Conservation (phyloP, 192 early-diverging fungal species). For the Entophlyctis luteolus region DNA sequence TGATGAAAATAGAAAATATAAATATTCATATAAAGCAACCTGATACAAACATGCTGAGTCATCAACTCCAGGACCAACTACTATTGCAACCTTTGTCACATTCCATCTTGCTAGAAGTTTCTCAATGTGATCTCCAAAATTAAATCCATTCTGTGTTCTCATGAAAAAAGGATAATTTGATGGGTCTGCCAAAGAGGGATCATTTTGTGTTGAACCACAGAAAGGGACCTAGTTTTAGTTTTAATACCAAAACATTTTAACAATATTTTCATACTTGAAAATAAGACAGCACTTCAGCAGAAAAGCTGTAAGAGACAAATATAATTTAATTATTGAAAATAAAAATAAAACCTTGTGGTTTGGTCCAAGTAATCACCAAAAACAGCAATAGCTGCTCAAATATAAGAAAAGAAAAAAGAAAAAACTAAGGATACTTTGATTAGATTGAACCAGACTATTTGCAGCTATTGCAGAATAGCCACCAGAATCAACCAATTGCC, state of each 20-base stretch:
- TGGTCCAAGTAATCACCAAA: slow-evolving; percentile 20
- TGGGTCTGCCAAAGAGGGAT: slow-evolving; percentile 18
- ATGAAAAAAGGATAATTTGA: slow-evolving; percentile 24
- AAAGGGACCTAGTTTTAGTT: no score
- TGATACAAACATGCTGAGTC: slow-evolving; percentile 10
- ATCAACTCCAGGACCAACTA: slow-evolving; percentile 9
- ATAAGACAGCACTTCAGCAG: slow-evolving; percentile 15
- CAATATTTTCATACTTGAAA: no score
- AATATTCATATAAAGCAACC: not conserved
- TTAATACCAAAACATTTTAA: not conserved
- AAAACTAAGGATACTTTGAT: slow-evolving; percentile 6
- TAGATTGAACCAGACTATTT: slow-evolving; percentile 14
- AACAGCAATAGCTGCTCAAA: slow-evolving; percentile 11
- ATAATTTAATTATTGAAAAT: not conserved
- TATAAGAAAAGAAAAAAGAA: not conserved
- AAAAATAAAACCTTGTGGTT: slow-evolving; percentile 7
- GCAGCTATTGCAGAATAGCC: slow-evolving; percentile 23
- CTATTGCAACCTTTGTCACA: slow-evolving; percentile 16
- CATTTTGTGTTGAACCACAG: slow-evolving; percentile 19
- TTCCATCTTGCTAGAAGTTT: slow-evolving; percentile 3
- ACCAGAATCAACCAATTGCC: slow-evolving; percentile 23
- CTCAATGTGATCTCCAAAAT: slow-evolving; percentile 15
- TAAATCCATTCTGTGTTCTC: slow-evolving; percentile 16
- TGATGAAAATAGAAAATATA: not conserved
- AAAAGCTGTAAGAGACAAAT: not conserved